These are phyloP conservation scores for Ascocoryne sarcoides DNA, from an alignment of 2,329 filamentous ascomycete genomes.

Conservation along the genomic window DNA sequence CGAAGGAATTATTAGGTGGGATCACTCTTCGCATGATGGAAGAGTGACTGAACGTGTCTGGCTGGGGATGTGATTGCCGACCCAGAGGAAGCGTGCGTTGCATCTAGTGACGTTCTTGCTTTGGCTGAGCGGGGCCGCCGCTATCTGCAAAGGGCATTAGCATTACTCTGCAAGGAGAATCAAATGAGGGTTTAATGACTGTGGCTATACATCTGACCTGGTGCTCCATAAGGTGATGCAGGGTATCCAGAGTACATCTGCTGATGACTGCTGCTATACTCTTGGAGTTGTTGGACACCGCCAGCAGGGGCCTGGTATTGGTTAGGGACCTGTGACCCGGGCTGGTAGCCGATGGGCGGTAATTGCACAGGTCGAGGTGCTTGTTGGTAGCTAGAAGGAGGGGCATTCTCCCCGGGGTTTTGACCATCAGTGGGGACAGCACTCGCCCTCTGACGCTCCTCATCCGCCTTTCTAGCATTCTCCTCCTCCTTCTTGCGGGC, in stretches of 20 bases:
- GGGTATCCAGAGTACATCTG: slow-evolving; percentile 45
- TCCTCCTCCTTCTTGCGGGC: slow-evolving; percentile 99
- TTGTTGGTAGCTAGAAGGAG: slow-evolving; percentile 38
- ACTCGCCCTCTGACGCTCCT: slow-evolving; percentile 67
- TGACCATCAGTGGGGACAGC: slow-evolving; percentile 45
- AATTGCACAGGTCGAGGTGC: slow-evolving; percentile 54
- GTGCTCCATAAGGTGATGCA: slow-evolving; percentile 45
- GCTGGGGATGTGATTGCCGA: slow-evolving; percentile 95
- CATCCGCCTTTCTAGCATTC: slow-evolving; percentile 76
- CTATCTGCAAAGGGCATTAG: slow-evolving; percentile 27
- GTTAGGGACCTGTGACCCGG: slow-evolving; percentile 43
- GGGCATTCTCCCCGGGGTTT: slow-evolving; percentile 42
- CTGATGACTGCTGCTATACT: slow-evolving; percentile 40
- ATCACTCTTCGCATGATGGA: no score
- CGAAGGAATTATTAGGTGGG: slow-evolving; percentile 18
- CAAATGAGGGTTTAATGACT: slow-evolving; percentile 34
- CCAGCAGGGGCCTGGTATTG: slow-evolving; percentile 57
- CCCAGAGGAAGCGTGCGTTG: slow-evolving; percentile 98
- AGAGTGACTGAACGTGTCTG: not conserved
- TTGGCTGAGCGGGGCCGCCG: slow-evolving; percentile 7
- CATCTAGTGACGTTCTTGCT: no score
- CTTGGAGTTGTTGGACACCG: slow-evolving; percentile 45
- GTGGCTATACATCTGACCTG: slow-evolving; percentile 50
- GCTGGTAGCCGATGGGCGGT: slow-evolving; percentile 67
- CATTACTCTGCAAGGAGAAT: slow-evolving; percentile 5